Evolutionary conservation across 257 asterid genomes (phyloP), one percentile per base, ranked within the genome.

Genomic region (Knoxia roxburghii): DNA sequence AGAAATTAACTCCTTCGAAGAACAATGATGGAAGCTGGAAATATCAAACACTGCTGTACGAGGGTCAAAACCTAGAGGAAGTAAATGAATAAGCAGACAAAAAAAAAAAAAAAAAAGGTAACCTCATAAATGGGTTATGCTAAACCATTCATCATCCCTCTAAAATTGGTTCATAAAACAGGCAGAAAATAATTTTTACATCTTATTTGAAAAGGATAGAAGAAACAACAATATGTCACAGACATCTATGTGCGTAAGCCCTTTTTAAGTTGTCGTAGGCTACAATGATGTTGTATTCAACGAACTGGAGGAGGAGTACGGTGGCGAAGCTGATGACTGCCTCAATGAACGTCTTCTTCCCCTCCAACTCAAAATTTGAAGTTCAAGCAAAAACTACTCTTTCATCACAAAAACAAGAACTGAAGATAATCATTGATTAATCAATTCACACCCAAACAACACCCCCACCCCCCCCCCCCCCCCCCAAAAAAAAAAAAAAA

Each of bases 141-240:
- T 83, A 67, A 83, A 83, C 87, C 87, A 83, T 71, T 80, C 85
- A 46, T 83, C 87, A 39, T 80, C 80, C 68, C 85, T n/a, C 81
- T 72, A 77, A 69, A 64, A 55, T 11, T 56, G 68, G 61, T 26
- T 63, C 12, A 46, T 32, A 57, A 68, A 26, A 55, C 51, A 73
- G 46, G 30, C 37, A 29, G 49, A 39, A 50, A 56, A 59, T 52
- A 52, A 65, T 74, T 10, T 55, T 46, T 23, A 33, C 64, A 39
- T 60, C 52, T 64, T 6, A 50, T 35, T 29, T n/a, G 20, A 67
- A 56, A 54, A 39, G n/a, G n/a, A n/a, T 49, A 45, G 23, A 61
- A 45, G 12, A 29, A 46, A 11, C 21, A 35, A 51, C n/a, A 65
- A 56, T 29, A 21, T 23, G 20, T 18, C 35, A 61, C 10, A 48